A percentile compares a stretch with the other conserved stretches of the same genome.
phyloP scores from a whole-genome alignment of 345 rosid genomes.

The Cardamine occulta region DNA sequence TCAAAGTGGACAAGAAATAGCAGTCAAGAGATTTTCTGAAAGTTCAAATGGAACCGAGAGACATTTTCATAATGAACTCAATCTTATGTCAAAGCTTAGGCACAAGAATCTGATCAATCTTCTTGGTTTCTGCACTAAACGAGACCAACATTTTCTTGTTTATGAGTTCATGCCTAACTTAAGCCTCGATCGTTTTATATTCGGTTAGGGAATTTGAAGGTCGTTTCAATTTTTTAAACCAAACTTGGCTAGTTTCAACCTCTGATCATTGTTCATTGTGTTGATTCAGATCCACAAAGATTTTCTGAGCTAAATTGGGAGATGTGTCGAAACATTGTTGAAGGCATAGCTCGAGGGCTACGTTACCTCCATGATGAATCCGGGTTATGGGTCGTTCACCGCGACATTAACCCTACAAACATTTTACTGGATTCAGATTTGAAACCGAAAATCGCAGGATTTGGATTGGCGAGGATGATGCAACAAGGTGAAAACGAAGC shows the following conservation, averaged over 20 bases:
- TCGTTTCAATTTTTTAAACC: background rate
- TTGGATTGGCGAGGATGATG: constrained; percentile 22
- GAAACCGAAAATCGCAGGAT: constrained; percentile 30
- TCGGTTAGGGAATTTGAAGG: constrained; percentile 40
- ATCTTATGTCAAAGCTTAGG: constrained; percentile 53
- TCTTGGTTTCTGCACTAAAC: constrained; percentile 54
- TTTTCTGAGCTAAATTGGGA: constrained; percentile 35
- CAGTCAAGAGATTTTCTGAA: constrained; percentile 48
- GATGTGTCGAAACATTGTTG: constrained; percentile 28
- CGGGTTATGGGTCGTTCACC: constrained; percentile 22
- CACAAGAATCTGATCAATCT: constrained; percentile 61
- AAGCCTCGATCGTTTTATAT: constrained; percentile 51
- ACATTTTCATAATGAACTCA: constrained; percentile 32
- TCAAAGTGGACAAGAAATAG: constrained; percentile 54
- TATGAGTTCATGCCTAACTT: constrained; percentile 67
- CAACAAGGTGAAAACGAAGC: constrained; percentile 13
- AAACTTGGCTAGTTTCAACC: background rate
- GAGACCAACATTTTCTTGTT: constrained; percentile 51
- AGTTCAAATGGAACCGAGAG: constrained; percentile 9
- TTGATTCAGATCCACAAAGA: constrained; percentile 11
- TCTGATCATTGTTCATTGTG: background rate
- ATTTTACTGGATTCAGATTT: constrained; percentile 32
- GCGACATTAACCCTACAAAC: constrained; percentile 23
- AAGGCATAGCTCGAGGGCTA: constrained; percentile 40
- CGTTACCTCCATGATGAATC: constrained; percentile 37